Base-by-base conservation (phyloP, 441 rosid species). In the Populus tomentosa region DNA sequence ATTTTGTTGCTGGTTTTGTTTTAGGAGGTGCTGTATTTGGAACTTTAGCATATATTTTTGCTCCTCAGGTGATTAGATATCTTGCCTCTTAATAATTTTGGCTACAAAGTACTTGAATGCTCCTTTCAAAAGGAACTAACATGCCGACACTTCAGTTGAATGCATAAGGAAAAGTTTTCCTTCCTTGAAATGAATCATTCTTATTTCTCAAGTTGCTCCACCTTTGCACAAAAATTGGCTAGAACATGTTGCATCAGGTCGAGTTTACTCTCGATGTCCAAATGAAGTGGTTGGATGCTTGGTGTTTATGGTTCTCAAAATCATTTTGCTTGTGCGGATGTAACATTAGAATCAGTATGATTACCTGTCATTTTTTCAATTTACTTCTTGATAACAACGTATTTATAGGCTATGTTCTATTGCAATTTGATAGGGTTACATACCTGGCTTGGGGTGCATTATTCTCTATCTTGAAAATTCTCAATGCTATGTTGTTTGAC, bases 1-100 rank as follows among this genome's bases (percentile, higher is more conserved):
- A 93, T 80, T 95, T 95, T 88, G 77, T 86, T n/a, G 96, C 98
- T 72, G 99, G 98, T 74, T 95, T 95, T 83, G 87, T 93, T 69
- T 75, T 95, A 75, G 98, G 97, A 35, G 98, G 98, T 61, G 98
- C 98, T 50, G 67, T 93, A 42, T 91, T 88, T 79, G 98, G 98
- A 78, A 88, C 94, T n/a, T 79, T 89, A 63, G 96, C 92, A 2
- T 95, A 95, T 84, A 70, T 90, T 76, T 95, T 90, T 86, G 98
- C 98, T 69, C 98, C 98, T 21, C 98, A 95, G 98, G 98, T 94
- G 71, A 78, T 78, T 73, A 30, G 32, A 74, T 70, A 32, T 78
- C 69, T 70, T 56, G 62, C 42, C 76, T 67, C 53, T 50, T 24
- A 20, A 67, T 23, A 62, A 65, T 66, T 35, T 69, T 73, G 46